Base-by-base conservation (phyloP, 441 rosid genomes). In the Croton laevigatus region DNA sequence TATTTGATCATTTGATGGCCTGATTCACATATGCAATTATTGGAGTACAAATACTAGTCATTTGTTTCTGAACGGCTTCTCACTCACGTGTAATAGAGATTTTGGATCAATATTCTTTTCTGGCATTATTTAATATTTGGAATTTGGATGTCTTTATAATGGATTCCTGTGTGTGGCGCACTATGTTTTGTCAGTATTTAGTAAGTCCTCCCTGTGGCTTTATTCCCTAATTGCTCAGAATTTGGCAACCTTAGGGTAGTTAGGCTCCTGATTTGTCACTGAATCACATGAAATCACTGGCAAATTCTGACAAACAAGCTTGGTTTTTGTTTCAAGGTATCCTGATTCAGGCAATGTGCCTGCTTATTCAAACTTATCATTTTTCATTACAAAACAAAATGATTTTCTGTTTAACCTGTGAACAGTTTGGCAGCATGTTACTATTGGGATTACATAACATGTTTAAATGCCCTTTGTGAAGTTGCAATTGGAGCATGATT, bases 161-260 rank as follows among this genome's bases (percentile, higher is more conserved):
- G 54, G 53, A 13, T 65, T 62, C 88, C 81, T 84, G 89, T 87
- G 87, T 85, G 73, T 81, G 64, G 80, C 80, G 83, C 73, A 59
- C 75, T 73, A 68, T 68, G 77, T 74, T 77, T 80, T 81, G 78
- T 77, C 83, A 66, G 85, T 70, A 81, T 78, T 77, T 79, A 79
- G 69, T 83, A 79, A 62, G 40, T 62, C 79, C 60, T 72, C 75
- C 19, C 63, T 63, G 65, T 70, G 53, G 70, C 66, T 73, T 80
- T 76, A 70, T 62, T 64, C 59, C 65, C 61, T 72, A n/a, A 71
- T 74, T 67, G 61, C 62, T 58, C 65, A 71, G 51, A 40, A 13
- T 67, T 22, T 38, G 51, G 12, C 46, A 51, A 61, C 69, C 62
- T 73, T 68, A 74, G 55, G 40, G 52, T 71, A 70, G 74, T 6